Evolutionary conservation across 2,329 filamentous ascomycete species (phyloP), one percentile per base, ranked within the genome.

Genomic region (Didymella pinodella): DNA sequence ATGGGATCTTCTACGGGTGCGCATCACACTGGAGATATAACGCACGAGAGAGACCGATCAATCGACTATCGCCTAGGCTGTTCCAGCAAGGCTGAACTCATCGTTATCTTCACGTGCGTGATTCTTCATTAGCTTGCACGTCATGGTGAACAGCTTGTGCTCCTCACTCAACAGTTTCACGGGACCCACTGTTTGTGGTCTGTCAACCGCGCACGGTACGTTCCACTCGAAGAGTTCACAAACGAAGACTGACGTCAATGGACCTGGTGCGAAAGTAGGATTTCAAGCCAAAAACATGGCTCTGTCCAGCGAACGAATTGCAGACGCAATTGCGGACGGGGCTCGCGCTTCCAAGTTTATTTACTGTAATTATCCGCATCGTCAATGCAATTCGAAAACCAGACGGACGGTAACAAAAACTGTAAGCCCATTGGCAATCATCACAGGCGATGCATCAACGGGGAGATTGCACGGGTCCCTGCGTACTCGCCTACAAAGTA

Each of bases 151-250:
- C 29, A 46, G 32, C 28, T 29, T 31, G 32, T 49, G 46, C 40
- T 29, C 34, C 45, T 12, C 10, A 18, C 56, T 54, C 56, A 59
- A 59, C 50, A 54, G 50, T 54, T 59, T 54, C 51, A 54, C 50
- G 18, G 29, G 47, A 32, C 46, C 50, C 56, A 47, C 50, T 47
- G 31, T 36, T 38, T 12, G 28, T 43, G 25, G 38, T n/a, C 47
- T 48, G 49, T 54, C 49, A 46, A 36, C 41, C 48, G 22, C 54
- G 51, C 51, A 54, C 52, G 52, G 34, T 34, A 18, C 40, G 45
- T 48, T 48, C 52, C 52, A 48, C 34, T 48, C 20, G 34, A 14
- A 28, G 16, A 22, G 14, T 22, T 40, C 47, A 36, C 32, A 40
- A 40, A 51, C 54, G 40, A 41, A 41, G 18, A 41, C 38, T 40